A percentile compares a stretch with the other conserved stretches of the same genome.
Conservation (phyloP, 2,329 filamentous ascomycete genomes). For the Pleoardoris graminearum region DNA sequence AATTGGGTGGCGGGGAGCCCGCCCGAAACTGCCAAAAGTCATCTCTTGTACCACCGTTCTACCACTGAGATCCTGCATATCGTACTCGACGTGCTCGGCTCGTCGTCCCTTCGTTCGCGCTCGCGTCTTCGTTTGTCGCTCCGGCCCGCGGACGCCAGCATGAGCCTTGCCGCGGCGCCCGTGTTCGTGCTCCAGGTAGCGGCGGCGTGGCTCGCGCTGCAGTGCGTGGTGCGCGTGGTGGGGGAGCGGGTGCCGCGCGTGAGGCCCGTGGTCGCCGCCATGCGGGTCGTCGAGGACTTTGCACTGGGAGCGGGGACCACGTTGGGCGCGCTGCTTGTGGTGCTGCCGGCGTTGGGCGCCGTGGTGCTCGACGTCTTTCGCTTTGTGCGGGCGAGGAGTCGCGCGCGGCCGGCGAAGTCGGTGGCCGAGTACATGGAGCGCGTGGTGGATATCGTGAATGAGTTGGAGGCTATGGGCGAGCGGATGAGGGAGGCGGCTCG, state of each 20-base stretch:
- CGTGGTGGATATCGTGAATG: slow-evolving; percentile 9
- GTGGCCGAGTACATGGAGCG: slow-evolving; percentile 10
- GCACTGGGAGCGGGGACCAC: slow-evolving; percentile 8
- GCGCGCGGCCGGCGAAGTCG: slow-evolving; percentile 5
- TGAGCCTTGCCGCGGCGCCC: slow-evolving; percentile 1
- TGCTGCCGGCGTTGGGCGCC: slow-evolving; percentile 12
- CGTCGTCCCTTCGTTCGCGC: not conserved
- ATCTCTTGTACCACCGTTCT: slow-evolving; percentile 4
- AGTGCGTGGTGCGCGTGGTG: slow-evolving; percentile 5
- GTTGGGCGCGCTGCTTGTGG: slow-evolving; percentile 12
- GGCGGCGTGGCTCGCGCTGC: slow-evolving; percentile 11
- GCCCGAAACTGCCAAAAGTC: not conserved
- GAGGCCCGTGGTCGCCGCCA: slow-evolving; percentile 3
- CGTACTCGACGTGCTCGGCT: not conserved
- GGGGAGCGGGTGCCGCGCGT: slow-evolving; percentile 4
- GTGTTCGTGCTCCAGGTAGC: slow-evolving; percentile 6
- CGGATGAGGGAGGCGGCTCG: slow-evolving; percentile 7
- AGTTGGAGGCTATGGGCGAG: slow-evolving; percentile 11
- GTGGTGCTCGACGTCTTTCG: slow-evolving; percentile 12
- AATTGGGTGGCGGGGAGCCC: slow-evolving; percentile 7
- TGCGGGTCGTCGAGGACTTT: slow-evolving; percentile 8
- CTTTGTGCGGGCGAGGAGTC: slow-evolving; percentile 6
- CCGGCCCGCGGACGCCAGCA: not conserved
- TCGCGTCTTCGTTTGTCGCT: not conserved
- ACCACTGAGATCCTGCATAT: slow-evolving; percentile 1